Percentiles rank a stretch among this genome's conserved stretches.
Conservation (phyloP, 1,284 basidiomycete species). For the Meira miltonrushii region DNA sequence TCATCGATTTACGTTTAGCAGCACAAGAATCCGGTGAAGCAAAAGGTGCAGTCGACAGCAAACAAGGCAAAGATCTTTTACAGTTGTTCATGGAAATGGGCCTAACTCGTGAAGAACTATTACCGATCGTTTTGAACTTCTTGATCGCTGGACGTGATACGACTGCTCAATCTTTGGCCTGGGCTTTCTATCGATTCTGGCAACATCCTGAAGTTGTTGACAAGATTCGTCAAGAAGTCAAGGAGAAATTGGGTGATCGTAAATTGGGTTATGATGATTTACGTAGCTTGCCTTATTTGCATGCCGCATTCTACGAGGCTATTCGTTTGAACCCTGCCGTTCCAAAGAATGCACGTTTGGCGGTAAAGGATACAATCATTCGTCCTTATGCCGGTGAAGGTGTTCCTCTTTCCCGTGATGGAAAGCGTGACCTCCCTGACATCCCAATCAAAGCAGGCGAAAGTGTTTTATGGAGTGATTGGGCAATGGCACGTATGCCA, state of each 20-base stretch:
- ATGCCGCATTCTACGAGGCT: slow-evolving; percentile 40
- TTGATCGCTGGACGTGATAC: slow-evolving; percentile 42
- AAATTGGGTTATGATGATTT: slow-evolving; percentile 33
- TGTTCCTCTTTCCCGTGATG: slow-evolving; percentile 21
- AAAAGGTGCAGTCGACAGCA: slow-evolving; percentile 10
- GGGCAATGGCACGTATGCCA: slow-evolving; percentile 39
- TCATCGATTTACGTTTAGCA: slow-evolving; percentile 13
- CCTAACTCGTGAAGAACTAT: slow-evolving; percentile 33
- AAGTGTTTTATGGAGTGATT: slow-evolving; percentile 31
- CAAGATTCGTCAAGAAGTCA: slow-evolving; percentile 28
- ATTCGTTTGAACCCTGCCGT: slow-evolving; percentile 31
- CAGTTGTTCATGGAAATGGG: slow-evolving; percentile 42
- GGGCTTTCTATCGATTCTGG: slow-evolving; percentile 40
- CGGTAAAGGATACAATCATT: slow-evolving; percentile 34
- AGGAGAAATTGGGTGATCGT: slow-evolving; percentile 19
- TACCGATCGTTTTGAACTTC: slow-evolving; percentile 41
- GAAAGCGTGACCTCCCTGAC: slow-evolving; percentile 10
- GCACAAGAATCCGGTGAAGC: slow-evolving; percentile 8
- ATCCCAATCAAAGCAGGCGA: slow-evolving; percentile 34
- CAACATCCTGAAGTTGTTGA: slow-evolving; percentile 24
- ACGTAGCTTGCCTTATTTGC: slow-evolving; percentile 33
- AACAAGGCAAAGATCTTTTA: slow-evolving; percentile 42
- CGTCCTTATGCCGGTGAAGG: slow-evolving; percentile 24
- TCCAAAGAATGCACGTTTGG: slow-evolving; percentile 36
- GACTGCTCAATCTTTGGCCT: slow-evolving; percentile 35